These are phyloP conservation scores for Prunus salicina DNA, from an alignment of 306 rosid genomes.

Conservation along the genomic window DNA sequence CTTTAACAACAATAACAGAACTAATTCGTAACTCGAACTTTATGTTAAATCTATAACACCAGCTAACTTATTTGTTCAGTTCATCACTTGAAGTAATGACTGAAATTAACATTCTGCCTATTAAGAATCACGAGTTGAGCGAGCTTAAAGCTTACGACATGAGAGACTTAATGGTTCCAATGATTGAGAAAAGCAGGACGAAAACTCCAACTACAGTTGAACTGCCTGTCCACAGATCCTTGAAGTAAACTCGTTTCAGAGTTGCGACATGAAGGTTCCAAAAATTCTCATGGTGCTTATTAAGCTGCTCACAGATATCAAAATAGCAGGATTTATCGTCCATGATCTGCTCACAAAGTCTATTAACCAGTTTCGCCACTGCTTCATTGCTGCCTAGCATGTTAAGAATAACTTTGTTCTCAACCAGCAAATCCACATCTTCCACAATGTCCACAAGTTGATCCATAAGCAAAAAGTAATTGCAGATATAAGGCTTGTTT, in stretches of 20 bases:
- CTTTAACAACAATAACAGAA: no score
- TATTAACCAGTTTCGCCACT: neutral
- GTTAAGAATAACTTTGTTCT: no score
- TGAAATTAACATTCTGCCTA: no score
- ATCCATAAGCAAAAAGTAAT: no score
- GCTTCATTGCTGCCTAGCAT: no score
- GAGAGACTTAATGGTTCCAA: neutral
- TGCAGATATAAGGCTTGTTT: no score
- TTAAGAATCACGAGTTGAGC: neutral
- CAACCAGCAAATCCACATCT: no score
- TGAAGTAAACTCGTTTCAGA: conserved; percentile 42
- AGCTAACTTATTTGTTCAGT: no score
- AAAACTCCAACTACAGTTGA: conserved; percentile 53
- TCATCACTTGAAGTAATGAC: no score
- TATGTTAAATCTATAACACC: no score
- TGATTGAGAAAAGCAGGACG: conserved; percentile 20
- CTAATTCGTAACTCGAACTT: no score
- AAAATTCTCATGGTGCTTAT: conserved; percentile 30
- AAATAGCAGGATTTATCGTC: conserved; percentile 25
- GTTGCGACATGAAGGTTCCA: conserved; percentile 53
- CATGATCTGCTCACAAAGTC: conserved; percentile 38
- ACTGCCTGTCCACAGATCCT: conserved; percentile 62
- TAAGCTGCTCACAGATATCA: conserved; percentile 11
- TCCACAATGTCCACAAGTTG: no score
- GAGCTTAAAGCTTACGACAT: neutral